Percentiles rank a stretch among this genome's conserved stretches.
Conservation (phyloP, 805 yeast species). For the Suhomyces faveliae region DNA sequence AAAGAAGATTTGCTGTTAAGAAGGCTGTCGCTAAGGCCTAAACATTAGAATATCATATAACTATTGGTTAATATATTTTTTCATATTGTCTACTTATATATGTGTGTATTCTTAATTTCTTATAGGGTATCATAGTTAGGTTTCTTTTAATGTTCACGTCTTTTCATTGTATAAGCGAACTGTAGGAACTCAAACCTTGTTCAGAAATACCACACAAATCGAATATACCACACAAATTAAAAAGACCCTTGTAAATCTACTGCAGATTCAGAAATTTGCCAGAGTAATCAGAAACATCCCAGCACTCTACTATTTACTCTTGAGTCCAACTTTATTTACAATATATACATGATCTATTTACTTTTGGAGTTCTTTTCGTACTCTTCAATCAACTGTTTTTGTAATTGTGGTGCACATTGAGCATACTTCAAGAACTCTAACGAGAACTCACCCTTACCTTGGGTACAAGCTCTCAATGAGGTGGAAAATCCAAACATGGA, state of each 20-base stretch:
- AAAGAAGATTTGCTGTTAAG: constrained; percentile 91
- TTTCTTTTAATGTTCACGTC: constrained; percentile 29
- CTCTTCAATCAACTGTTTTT: constrained; percentile 85
- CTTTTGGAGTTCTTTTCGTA: constrained; percentile 39
- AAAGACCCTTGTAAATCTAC: too few species aligned
- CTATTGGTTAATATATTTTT: constrained; percentile 12
- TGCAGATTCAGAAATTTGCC: too few species aligned
- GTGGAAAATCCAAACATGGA: constrained; percentile 96
- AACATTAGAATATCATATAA: constrained; percentile 19
- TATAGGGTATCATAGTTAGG: constrained; percentile 27
- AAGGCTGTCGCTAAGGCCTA: constrained; percentile 97
- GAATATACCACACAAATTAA: too few species aligned
- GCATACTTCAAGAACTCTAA: constrained; percentile 91
- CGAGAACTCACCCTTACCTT: constrained; percentile 98
- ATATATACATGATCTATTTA: constrained; percentile 18
- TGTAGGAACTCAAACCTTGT: neutral
- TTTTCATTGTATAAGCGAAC: constrained; percentile 12
- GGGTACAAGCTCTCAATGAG: constrained; percentile 91
- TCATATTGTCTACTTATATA: constrained; percentile 14
- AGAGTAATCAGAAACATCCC: too few species aligned
- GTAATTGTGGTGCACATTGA: constrained; percentile 87
- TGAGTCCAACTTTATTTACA: neutral
- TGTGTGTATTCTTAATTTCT: constrained; percentile 29
- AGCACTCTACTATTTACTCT: neutral
- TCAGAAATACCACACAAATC: neutral